phyloP scores from a whole-genome alignment of 495 filamentous ascomycete genomes.

The Cairneyella variabilis region DNA sequence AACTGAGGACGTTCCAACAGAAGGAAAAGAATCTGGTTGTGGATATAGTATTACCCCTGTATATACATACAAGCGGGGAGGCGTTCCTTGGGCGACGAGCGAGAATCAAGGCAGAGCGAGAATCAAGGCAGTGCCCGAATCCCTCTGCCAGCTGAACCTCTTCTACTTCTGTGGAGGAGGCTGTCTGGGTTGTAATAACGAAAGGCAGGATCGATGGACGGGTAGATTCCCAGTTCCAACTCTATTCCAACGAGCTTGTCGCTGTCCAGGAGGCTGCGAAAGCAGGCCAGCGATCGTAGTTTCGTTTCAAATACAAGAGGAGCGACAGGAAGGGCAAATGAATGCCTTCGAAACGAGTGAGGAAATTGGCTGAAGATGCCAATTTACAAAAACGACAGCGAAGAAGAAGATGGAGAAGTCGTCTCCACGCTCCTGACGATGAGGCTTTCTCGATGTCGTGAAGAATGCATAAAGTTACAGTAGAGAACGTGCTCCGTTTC shows the following conservation, averaged over 20 bases:
- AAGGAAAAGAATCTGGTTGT: constrained; percentile 22
- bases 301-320: constrained; percentile 6
- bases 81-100: constrained; percentile 26
- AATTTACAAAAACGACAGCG: not conserved
- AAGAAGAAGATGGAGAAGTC: not conserved
- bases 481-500: no score
- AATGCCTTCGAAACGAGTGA: constrained; percentile 17
- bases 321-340: constrained; percentile 15
- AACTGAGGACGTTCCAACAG: not conserved
- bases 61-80: constrained; percentile 14
- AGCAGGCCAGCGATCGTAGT: not conserved
- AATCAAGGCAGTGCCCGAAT: constrained; percentile 17
- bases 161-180: no score
- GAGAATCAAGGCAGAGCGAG: constrained; percentile 14
- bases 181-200: no score
- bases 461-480: not conserved
- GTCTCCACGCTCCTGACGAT: not conserved
- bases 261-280: not conserved
- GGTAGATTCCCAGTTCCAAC: not conserved
- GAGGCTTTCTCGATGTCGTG: not conserved
- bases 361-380: not conserved
- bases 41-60: constrained; percentile 17
- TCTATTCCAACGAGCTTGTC: not conserved
- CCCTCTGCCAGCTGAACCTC: not conserved
- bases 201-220: not conserved